These are phyloP conservation scores for Rhizopogon sp. DNA, from an alignment of 768 basidiomycete genomes.

Conservation along the genomic window DNA sequence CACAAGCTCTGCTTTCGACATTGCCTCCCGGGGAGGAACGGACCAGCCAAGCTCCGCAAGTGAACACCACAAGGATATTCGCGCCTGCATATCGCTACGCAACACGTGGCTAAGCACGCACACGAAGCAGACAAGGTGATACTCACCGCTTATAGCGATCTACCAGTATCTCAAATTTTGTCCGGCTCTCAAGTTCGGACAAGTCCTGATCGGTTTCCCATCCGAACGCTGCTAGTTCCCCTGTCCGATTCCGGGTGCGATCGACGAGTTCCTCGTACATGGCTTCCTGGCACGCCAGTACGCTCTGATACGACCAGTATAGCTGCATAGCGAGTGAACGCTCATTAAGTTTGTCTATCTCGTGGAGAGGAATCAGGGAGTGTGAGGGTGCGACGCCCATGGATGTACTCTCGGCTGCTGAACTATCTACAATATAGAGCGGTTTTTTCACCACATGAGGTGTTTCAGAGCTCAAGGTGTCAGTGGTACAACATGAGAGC, in stretches of 20 bases:
- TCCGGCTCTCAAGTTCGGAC: slow-evolving; percentile 49
- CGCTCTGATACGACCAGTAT: slow-evolving; percentile 54
- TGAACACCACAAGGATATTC: slow-evolving; percentile 62
- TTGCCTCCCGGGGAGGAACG: slow-evolving; percentile 53
- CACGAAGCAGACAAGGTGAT: background rate
- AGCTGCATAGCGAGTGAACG: slow-evolving; percentile 69
- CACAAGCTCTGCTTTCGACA: slow-evolving; percentile 65
- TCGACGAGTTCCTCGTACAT: slow-evolving; percentile 76
- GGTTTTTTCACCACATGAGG: slow-evolving; percentile 15
- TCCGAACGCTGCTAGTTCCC: slow-evolving; percentile 52
- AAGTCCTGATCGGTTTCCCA: slow-evolving; percentile 69
- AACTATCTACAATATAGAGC: slow-evolving; percentile 43
- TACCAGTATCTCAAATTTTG: slow-evolving; percentile 54
- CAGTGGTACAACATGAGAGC: background rate
- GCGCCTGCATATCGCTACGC: slow-evolving; percentile 59
- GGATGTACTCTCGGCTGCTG: slow-evolving; percentile 38
- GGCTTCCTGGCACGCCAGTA: slow-evolving; percentile 64
- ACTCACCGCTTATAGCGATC: slow-evolving; percentile 54
- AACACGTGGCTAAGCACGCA: background rate
- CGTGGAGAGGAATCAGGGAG: slow-evolving; percentile 35
- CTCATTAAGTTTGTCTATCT: slow-evolving; percentile 44
- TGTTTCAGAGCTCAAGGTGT: background rate
- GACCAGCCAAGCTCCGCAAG: slow-evolving; percentile 53
- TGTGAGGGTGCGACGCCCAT: slow-evolving; percentile 25
- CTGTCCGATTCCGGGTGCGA: slow-evolving; percentile 51